Evolutionary conservation across 1,284 basidiomycete species (phyloP).

Genomic region (Inonotus hispidus): DNA sequence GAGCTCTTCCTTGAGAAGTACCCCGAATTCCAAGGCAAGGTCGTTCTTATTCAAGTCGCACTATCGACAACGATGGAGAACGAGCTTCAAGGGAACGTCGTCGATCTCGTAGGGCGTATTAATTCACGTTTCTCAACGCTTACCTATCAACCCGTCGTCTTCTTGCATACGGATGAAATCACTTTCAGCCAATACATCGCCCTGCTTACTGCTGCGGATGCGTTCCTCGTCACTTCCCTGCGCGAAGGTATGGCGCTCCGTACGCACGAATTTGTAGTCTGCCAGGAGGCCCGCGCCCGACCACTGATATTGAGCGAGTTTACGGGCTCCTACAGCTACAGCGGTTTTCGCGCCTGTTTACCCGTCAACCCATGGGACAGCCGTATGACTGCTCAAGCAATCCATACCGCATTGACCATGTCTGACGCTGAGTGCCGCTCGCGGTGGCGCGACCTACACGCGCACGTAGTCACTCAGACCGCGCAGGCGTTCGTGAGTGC

Average conservation of each 20-base stretch:
- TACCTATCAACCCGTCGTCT: conserved; percentile 85
- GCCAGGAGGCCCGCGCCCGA: conserved; percentile 63
- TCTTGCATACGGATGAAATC: conserved; percentile 82
- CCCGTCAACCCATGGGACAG: conserved; percentile 83
- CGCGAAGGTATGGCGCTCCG: conserved; percentile 84
- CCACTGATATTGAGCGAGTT: conserved; percentile 82
- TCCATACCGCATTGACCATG: conserved; percentile 77
- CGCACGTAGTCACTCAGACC: conserved; percentile 83
- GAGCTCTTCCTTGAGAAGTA: conserved; percentile 78
- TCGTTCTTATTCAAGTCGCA: conserved; percentile 83
- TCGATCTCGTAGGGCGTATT: conserved; percentile 75
- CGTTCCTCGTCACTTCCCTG: conserved; percentile 80
- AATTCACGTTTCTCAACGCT: conserved; percentile 79
- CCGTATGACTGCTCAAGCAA: conserved; percentile 69
- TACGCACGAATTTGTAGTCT: conserved; percentile 82
- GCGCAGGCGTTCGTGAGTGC: conserved; percentile 80
- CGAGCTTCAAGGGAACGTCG: conserved; percentile 68
- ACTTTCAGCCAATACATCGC: conserved; percentile 86
- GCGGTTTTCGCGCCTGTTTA: conserved; percentile 81
- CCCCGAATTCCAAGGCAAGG: conserved; percentile 74
- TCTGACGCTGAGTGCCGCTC: conserved; percentile 60
- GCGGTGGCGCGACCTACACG: conserved; percentile 83
- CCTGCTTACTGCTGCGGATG: conserved; percentile 77
- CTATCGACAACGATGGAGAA: conserved; percentile 78
- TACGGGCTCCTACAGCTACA: conserved; percentile 81